Percentiles rank a stretch among this genome's conserved stretches.
These are phyloP conservation scores for Suaeda aralocaspica DNA, from an alignment of 148 eudicot genomes.

Conservation along the genomic window DNA sequence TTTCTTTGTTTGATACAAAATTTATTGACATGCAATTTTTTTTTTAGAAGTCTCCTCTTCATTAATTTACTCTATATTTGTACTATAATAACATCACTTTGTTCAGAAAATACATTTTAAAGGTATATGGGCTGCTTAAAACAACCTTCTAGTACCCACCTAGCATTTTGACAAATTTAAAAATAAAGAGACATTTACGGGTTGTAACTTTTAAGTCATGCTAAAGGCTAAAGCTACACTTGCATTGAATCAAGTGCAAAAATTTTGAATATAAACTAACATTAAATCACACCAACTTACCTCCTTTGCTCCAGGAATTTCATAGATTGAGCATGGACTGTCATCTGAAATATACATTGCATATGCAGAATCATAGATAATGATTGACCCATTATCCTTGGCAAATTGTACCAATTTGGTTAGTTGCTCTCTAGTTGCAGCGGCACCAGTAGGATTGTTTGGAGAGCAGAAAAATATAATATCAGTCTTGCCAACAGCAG, in stretches of 20 bases:
- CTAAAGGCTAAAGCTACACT: background rate
- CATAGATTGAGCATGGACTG: conserved; percentile 76
- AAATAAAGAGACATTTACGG: background rate
- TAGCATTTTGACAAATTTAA: background rate
- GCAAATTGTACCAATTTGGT: conserved; percentile 76
- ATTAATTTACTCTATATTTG: too few relatives aligned
- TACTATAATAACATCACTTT: background rate
- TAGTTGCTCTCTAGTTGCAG: conserved; percentile 85
- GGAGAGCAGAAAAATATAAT: conserved; percentile 93
- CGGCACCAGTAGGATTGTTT: conserved; percentile 94
- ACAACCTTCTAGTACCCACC: background rate
- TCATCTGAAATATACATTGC: conserved; percentile 88
- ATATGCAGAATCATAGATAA: conserved; percentile 91
- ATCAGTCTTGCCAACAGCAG: conserved; percentile 64
- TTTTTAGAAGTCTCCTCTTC: too few relatives aligned
- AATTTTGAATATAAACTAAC: background rate
- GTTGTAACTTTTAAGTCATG: too few relatives aligned
- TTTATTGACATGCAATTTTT: too few relatives aligned
- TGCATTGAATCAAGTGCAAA: background rate
- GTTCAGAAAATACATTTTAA: background rate
- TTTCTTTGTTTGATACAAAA: too few relatives aligned
- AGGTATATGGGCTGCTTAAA: too few relatives aligned
- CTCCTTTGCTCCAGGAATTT: conserved; percentile 94
- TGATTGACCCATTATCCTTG: conserved; percentile 83
- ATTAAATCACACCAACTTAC: conserved; percentile 26